These are phyloP conservation scores for Rutstroemia sydowiana DNA, from an alignment of 2,329 filamentous ascomycete genomes.

Conservation along the genomic window DNA sequence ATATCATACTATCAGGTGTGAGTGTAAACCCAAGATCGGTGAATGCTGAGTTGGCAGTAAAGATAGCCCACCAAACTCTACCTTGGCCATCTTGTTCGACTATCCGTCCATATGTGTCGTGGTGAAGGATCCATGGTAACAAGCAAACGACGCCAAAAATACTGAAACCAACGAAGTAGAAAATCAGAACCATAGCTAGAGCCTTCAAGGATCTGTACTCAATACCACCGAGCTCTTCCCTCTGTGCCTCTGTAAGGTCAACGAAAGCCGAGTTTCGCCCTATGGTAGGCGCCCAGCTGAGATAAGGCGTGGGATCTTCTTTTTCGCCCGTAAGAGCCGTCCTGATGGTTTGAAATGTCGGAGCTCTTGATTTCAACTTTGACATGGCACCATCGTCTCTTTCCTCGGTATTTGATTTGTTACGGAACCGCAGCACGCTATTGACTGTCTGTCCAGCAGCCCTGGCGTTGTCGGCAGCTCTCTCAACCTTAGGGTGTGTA, in stretches of 20 bases:
- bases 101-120: slow-evolving; percentile 53
- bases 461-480: slow-evolving; percentile 24
- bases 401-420: slow-evolving; percentile 28
- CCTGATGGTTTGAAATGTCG: slow-evolving; percentile 53
- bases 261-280: slow-evolving; percentile 90
- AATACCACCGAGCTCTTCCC: slow-evolving; percentile 91
- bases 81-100: slow-evolving; percentile 56
- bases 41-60: slow-evolving; percentile 80
- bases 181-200: slow-evolving; percentile 66
- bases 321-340: slow-evolving; percentile 36
- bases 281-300: slow-evolving; percentile 89
- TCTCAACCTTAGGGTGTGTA: slow-evolving; percentile 17
- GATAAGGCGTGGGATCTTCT: slow-evolving; percentile 65
- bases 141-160: slow-evolving; percentile 67
- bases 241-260: slow-evolving; percentile 79
- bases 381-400: slow-evolving; percentile 25
- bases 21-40: slow-evolving; percentile 93
- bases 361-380: slow-evolving; percentile 14
- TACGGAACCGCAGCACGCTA: slow-evolving; percentile 36
- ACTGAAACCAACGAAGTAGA: slow-evolving; percentile 80
- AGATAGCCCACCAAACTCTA: slow-evolving; percentile 85
- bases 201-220: slow-evolving; percentile 92
- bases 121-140: slow-evolving; percentile 71
- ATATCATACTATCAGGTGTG: slow-evolving; percentile 88
- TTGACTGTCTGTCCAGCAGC: slow-evolving; percentile 20